Evolutionary conservation across 2,329 filamentous ascomycete genomes (phyloP).

Genomic region (Simplicillium sp.): DNA sequence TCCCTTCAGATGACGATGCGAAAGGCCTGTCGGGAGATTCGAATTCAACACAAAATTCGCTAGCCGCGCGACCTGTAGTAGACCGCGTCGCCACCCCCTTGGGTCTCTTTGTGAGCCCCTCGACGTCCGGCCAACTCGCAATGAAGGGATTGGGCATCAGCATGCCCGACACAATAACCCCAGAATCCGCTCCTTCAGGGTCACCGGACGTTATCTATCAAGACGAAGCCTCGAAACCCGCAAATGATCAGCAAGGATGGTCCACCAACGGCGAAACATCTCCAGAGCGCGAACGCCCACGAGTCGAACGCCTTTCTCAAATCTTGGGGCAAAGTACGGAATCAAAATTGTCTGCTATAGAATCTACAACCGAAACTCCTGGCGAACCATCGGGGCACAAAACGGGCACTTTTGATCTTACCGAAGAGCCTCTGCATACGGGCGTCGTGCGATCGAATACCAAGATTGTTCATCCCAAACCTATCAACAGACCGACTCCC

Average conservation of each 20-base stretch:
- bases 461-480: slow-evolving; percentile 27
- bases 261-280: not conserved
- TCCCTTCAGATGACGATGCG: too few relatives aligned
- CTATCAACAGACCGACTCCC: slow-evolving; percentile 38
- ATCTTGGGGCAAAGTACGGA: not conserved
- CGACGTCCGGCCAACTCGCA: slow-evolving; percentile 1
- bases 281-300: not conserved
- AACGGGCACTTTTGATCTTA: not conserved
- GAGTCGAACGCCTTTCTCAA: not conserved
- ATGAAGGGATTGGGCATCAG: slow-evolving; percentile 1
- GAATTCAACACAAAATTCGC: too few relatives aligned
- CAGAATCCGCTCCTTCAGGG: slow-evolving; percentile 2
- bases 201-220: not conserved
- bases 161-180: slow-evolving; percentile 5
- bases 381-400: not conserved
- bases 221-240: slow-evolving; percentile 2
- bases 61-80: slow-evolving; percentile 5
- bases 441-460: slow-evolving; percentile 35
- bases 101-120: slow-evolving; percentile 9
- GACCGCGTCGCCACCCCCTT: slow-evolving; percentile 12
- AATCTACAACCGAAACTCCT: not conserved
- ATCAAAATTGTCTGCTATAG: not conserved
- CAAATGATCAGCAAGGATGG: not conserved
- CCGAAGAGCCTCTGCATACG: slow-evolving; percentile 19
- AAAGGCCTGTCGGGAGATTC: too few relatives aligned